Evolutionary conservation across 2,329 filamentous ascomycete genomes (phyloP).

Genomic region (Ophiostoma pallidulum): DNA sequence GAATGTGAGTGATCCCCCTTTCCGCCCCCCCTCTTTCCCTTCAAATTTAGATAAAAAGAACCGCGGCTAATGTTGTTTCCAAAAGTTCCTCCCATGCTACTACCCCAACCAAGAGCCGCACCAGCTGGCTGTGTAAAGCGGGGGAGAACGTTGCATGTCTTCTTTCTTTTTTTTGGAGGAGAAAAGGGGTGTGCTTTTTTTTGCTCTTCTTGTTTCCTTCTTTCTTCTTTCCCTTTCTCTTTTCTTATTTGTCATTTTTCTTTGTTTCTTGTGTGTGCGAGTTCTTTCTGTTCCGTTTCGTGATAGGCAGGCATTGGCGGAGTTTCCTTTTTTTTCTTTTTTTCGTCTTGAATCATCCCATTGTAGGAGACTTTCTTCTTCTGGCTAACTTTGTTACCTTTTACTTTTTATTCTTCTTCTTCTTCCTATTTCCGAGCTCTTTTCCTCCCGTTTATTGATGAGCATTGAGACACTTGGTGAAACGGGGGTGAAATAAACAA

Average conservation of each 20-base stretch:
- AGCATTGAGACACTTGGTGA: no score
- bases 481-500: no score
- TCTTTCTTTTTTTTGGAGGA: background rate
- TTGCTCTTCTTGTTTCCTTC: background rate
- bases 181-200: background rate
- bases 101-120: constrained; percentile 47
- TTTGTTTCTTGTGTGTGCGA: constrained; percentile 4
- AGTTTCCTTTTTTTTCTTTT: constrained; percentile 7
- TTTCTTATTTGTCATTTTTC: background rate
- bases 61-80: no score
- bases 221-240: background rate
- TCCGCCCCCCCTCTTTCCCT: background rate
- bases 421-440: background rate
- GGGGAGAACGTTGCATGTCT: no score
- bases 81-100: constrained; percentile 54
- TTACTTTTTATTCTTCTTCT: background rate
- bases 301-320: no score
- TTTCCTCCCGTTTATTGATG: no score
- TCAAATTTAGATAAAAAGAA: no score
- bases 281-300: no score
- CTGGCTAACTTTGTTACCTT: background rate
- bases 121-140: constrained; percentile 43
- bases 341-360: background rate
- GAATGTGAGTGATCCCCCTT: constrained; percentile 60
- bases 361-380: background rate